Base-by-base conservation (phyloP, 1,284 basidiomycete genomes). In the Pseudozyma hubeiensis region DNA sequence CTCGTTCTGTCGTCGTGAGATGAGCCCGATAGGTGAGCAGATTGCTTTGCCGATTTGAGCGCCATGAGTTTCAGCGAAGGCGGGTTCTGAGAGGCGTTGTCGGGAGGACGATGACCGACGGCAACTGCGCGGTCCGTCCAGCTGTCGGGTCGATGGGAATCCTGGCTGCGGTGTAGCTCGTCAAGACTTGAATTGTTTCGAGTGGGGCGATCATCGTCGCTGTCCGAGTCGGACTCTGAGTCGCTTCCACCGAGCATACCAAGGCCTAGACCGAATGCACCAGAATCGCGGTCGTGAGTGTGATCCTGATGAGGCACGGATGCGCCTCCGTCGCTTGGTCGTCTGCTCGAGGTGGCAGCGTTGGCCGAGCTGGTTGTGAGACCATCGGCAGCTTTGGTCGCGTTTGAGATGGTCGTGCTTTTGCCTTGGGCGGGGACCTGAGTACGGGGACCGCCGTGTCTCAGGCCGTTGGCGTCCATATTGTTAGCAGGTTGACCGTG, bases 1-100 rank as follows among this genome's bases (percentile, higher is more conserved):
- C 52, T 65, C 30, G 55, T 50, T n/a, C 63, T 44, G 8, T 62
- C 64, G 16, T 64, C 65, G 19, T 61, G 54, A 19, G 60, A 63
- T 8, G 51, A 33, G 19, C 17, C 24, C 34, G 58, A 66, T 9
- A 50, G 16, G n/a, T 47, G 45, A 16, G 59, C 59, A 7, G 62
- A 49, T 34, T 68, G 52, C 52, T 65, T 78, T 10, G 50, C 62
- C 16, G 74, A 77, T 60, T 80, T 79, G 59, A 81, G 75, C 5
- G 71, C 77, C 64, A 80, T 73, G 47, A 81, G 57, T 55, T 81
- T 81, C 24, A 81, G 69, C 10, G 71, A 73, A 7, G 78, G 79
- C 3, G 79, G 79, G 53, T 81, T 81, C 62, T 81, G 79, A n/a
- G 72, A 77, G 14, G 78, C 79, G 39, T 57, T 65, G 53, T 81